Conservation (phyloP, 2,329 filamentous ascomycete genomes). For the Calonectria honghensis region DNA sequence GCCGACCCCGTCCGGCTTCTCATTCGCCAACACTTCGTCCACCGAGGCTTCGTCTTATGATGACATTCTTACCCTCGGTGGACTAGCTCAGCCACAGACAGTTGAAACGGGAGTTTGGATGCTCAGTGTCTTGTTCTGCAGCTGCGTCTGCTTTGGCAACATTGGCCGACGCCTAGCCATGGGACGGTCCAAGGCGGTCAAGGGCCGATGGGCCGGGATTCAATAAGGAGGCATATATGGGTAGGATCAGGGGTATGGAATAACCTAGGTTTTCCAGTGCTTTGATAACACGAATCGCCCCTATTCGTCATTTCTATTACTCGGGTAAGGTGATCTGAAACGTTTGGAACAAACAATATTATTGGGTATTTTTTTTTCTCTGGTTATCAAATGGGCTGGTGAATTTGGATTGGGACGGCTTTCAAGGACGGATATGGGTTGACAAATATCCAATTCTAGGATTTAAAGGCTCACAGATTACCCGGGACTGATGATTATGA, state of each 20-base stretch:
- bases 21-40: slow-evolving; percentile 50
- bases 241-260: background rate
- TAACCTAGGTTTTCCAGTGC: background rate
- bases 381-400: slow-evolving; percentile 21
- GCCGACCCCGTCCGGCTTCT: slow-evolving; percentile 74
- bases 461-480: slow-evolving; percentile 21
- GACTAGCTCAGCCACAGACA: slow-evolving; percentile 76
- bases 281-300: background rate
- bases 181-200: slow-evolving; percentile 63
- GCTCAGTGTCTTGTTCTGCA: slow-evolving; percentile 94
- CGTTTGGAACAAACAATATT: slow-evolving; percentile 24
- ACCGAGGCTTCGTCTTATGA: slow-evolving; percentile 40
- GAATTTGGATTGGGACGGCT: slow-evolving; percentile 15
- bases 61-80: slow-evolving; percentile 62
- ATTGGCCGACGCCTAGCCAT: slow-evolving; percentile 88
- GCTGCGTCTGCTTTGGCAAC: slow-evolving; percentile 96
- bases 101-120: slow-evolving; percentile 90
- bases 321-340: slow-evolving; percentile 6
- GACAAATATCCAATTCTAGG: slow-evolving; percentile 5
- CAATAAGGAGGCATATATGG: slow-evolving; percentile 55
- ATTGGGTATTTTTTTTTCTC: background rate
- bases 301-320: background rate
- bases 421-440: slow-evolving; percentile 16
- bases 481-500: slow-evolving; percentile 25
- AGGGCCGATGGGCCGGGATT: slow-evolving; percentile 68